phyloP scores from a whole-genome alignment of 805 yeast species.

The Clavispora asparagi region DNA sequence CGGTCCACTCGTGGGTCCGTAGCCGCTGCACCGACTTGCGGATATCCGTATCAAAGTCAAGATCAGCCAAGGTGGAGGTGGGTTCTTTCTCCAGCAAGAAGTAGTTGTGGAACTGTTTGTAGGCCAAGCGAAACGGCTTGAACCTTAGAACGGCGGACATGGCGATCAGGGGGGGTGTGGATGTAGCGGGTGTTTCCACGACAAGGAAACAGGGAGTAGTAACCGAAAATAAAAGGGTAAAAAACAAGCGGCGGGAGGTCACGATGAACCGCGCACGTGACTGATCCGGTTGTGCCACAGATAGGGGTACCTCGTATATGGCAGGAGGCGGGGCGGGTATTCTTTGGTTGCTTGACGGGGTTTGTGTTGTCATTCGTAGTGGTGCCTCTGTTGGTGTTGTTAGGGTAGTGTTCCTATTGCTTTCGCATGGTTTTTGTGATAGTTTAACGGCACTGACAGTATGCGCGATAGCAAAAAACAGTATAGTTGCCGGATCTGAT shows the following conservation, averaged over 20 bases:
- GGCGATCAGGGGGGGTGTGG: background rate
- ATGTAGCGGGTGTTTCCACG: background rate
- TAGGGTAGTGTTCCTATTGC: no score
- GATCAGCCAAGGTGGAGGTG: constrained; percentile 44
- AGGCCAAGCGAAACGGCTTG: constrained; percentile 30
- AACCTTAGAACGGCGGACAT: constrained; percentile 17
- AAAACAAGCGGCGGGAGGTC: background rate
- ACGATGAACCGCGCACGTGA: background rate
- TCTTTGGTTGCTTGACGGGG: no score
- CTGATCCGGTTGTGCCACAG: background rate
- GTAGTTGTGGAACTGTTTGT: constrained; percentile 42
- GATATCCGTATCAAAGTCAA: constrained; percentile 46
- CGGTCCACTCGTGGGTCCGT: constrained; percentile 37
- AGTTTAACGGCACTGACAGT: no score
- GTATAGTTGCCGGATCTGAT: no score
- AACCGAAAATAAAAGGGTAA: background rate
- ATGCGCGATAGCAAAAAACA: no score
- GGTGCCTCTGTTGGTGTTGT: no score
- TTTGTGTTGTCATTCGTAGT: no score
- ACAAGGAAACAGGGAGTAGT: background rate
- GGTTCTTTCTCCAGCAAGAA: constrained; percentile 52
- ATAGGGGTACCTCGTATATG: background rate
- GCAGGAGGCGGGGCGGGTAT: no score
- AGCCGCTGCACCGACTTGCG: constrained; percentile 36
- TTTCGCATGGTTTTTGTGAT: no score